A percentile compares a stretch with the other conserved stretches of the same genome.
Conservation (phyloP, 768 basidiomycete genomes). For the Termitomyces bulborhizus region DNA sequence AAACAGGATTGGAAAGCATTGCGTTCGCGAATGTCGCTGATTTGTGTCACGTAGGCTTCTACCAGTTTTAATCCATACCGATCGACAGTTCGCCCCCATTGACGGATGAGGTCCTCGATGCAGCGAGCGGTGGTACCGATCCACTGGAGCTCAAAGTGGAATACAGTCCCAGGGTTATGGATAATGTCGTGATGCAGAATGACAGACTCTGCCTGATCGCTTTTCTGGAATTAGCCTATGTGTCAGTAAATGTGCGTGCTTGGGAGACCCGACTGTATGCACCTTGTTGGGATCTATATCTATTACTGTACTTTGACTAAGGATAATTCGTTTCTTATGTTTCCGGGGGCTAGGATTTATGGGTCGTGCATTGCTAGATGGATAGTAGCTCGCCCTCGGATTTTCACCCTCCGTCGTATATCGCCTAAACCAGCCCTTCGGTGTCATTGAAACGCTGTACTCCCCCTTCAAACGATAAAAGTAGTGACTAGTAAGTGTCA, state of each 20-base stretch:
- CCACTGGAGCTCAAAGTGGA: conserved; percentile 98
- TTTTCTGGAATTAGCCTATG: conserved; percentile 43
- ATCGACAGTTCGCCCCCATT: conserved; percentile 80
- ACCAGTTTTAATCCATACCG: conserved; percentile 88
- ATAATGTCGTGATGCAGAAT: conserved; percentile 92
- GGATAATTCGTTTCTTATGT: conserved; percentile 54
- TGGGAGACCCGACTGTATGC: background rate
- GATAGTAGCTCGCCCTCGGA: conserved; percentile 25
- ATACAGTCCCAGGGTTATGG: conserved; percentile 90
- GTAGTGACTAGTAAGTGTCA: conserved; percentile 55
- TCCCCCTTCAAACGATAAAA: conserved; percentile 82
- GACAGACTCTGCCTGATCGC: conserved; percentile 83
- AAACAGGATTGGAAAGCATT: conserved; percentile 92
- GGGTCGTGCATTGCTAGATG: conserved; percentile 28
- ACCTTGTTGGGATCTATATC: conserved; percentile 81
- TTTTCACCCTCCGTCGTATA: conserved; percentile 37
- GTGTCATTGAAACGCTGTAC: conserved; percentile 64
- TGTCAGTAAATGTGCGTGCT: background rate
- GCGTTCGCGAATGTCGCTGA: conserved; percentile 76
- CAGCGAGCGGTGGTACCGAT: conserved; percentile 88
- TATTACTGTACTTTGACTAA: conserved; percentile 89
- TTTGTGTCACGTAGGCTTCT: conserved; percentile 90
- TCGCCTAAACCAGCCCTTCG: conserved; percentile 68
- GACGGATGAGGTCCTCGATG: conserved; percentile 81
- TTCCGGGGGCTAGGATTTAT: conserved; percentile 35